Base-by-base conservation (phyloP, 108 stramenopile genomes). In the Ochromonas danica region DNA sequence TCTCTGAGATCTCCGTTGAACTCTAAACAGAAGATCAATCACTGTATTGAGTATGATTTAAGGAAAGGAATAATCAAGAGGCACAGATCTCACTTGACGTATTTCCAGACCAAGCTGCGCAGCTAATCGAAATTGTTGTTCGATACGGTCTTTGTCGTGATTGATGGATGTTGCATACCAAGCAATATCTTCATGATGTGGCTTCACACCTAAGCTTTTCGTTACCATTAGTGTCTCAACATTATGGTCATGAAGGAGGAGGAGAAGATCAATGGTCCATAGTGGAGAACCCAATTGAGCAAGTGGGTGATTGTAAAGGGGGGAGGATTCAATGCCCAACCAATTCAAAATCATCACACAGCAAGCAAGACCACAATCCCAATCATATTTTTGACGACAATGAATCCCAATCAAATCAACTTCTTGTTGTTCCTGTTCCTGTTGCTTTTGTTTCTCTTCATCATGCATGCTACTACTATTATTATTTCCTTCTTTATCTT, bases 101-200 rank as follows among this genome's bases (percentile, higher is more conserved):
- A 57, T 57, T 57, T 57, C 51, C 51, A 57, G 51, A 57, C 51
- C 51, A 57, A 57, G 51, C 51, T 57, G 51, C 51, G 63, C 17
- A 67, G 63, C 63, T 31, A 31, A 67, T 67, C 31, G 63, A 67
- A 67, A 67, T 67, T 67, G 63, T 31, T 22, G 30, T 67, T 67
- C 63, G 31, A 67, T 67, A 67, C 17, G 31, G 30, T 67, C 30
- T 31, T 22, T 33, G 17, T 67, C 63, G 17, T 22, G 30, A 31
- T 67, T 33, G 17, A 67, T 31, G 17, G 31, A 31, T 67, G 17
- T 33, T 31, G 30, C 63, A 67, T 67, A 67, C 17, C 17, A 67
- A 67, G 17, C 63, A 31, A 67, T 31, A 31, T 67, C 31, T 31
- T 22, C 63, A 67, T 67, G 63, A 67, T 67, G 30, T 67, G 63